phyloP scores from a whole-genome alignment of 352 stramenopile species.

The Blastocystis sp. region DNA sequence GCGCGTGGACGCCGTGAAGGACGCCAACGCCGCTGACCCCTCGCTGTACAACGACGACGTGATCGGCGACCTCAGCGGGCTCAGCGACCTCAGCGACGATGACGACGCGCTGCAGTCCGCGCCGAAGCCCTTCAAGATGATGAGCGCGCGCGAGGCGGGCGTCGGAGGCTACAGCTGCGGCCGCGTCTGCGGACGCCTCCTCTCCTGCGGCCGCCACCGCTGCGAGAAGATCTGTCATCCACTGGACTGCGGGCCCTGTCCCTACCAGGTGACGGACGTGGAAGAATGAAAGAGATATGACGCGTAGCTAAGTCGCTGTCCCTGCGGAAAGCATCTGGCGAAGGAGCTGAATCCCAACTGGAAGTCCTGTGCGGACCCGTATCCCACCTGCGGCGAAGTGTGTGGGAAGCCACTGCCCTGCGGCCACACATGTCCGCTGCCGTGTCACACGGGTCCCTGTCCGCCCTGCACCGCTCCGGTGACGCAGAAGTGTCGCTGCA shows the following conservation, averaged over 20 bases:
- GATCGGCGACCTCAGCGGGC: neutral
- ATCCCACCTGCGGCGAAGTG: conserved; percentile 52
- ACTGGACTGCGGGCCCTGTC: conserved; percentile 52
- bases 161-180: conserved; percentile 50
- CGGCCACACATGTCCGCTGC: conserved; percentile 39
- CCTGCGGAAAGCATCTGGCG: conserved; percentile 48
- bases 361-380: conserved; percentile 47
- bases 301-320: neutral
- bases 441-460: conserved; percentile 50
- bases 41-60: conserved; percentile 15
- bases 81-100: conserved; percentile 44
- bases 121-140: conserved; percentile 10
- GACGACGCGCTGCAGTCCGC: neutral
- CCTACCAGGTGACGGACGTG: conserved; percentile 2
- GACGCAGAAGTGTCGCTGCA: conserved; percentile 52
- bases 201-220: conserved; percentile 42
- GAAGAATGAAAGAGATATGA: neutral
- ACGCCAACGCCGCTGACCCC: neutral
- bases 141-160: conserved; percentile 21
- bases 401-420: conserved; percentile 57
- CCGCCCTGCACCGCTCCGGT: neutral
- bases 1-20: neutral
- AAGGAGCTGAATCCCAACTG: conserved; percentile 34
- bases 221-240: conserved; percentile 56
- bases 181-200: conserved; percentile 36